Conservation (phyloP, 768 basidiomycete species). For the Chalciporus piperatus region DNA sequence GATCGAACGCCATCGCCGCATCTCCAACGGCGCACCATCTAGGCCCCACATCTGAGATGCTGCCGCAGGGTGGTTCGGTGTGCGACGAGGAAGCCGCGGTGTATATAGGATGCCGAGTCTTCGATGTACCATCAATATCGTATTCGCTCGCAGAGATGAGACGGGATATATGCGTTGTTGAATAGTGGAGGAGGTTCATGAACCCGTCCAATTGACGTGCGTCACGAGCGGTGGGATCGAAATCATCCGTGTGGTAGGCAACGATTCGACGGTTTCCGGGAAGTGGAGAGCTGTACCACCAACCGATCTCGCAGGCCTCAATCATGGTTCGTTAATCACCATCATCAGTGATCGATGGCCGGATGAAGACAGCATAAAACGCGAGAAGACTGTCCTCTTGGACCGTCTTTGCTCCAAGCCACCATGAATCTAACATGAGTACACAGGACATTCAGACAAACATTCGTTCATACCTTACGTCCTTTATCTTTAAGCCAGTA, state of each 20-base stretch:
- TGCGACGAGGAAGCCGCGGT: conserved; percentile 9
- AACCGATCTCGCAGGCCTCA: conserved; percentile 33
- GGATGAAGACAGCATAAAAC: neutral
- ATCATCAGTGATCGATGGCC: neutral
- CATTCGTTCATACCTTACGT: neutral
- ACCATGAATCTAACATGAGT: neutral
- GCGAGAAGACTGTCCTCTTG: neutral
- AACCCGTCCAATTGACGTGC: conserved; percentile 29
- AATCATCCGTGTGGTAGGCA: conserved; percentile 33
- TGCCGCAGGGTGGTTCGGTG: conserved; percentile 21
- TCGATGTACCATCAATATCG: neutral
- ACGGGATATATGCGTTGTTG: neutral
- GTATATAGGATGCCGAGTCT: neutral
- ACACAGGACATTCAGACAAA: neutral
- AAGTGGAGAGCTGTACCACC: conserved; percentile 36
- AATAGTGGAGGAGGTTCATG: neutral
- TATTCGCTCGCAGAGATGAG: neutral
- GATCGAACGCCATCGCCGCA: conserved; percentile 39
- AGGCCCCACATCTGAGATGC: conserved; percentile 1
- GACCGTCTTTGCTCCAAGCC: neutral
- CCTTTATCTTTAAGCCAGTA: too few relatives aligned
- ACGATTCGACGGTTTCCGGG: conserved; percentile 29
- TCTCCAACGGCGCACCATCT: conserved; percentile 37
- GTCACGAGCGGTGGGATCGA: conserved; percentile 20
- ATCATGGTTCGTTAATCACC: conserved; percentile 21